phyloP scores from a whole-genome alignment of 331 rosid species.

The Malus hybrid region DNA sequence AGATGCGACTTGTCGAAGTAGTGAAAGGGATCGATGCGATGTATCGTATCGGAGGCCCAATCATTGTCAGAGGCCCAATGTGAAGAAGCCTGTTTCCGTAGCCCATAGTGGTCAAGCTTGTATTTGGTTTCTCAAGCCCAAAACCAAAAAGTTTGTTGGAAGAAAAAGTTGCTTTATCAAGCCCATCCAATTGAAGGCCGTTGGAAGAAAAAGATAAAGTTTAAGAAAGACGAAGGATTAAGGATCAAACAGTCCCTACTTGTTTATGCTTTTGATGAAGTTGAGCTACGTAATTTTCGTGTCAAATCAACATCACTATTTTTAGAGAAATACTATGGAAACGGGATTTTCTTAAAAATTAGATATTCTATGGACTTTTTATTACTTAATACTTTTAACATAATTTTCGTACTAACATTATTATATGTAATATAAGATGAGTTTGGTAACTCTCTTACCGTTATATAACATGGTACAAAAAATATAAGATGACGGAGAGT shows the following conservation, averaged over 20 bases:
- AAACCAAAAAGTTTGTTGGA: too few species aligned
- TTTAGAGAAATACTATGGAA: background rate
- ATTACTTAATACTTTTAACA: too few species aligned
- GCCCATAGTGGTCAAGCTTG: background rate
- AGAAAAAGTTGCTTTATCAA: too few species aligned
- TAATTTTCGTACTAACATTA: too few species aligned
- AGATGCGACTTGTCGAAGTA: background rate
- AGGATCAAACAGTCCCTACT: too few species aligned
- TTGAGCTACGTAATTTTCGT: background rate
- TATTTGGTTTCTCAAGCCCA: background rate
- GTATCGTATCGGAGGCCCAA: background rate
- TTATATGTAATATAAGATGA: too few species aligned
- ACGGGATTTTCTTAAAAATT: too few species aligned
- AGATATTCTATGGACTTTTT: accelerated
- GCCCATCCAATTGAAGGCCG: too few species aligned
- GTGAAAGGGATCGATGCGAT: background rate
- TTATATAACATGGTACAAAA: too few species aligned
- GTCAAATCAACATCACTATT: background rate
- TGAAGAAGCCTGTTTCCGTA: background rate
- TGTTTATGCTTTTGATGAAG: background rate
- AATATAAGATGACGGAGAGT: too few species aligned
- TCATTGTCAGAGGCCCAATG: background rate
- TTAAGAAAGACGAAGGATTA: background rate
- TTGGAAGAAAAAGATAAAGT: too few species aligned
- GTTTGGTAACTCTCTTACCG: too few species aligned